Evolutionary conservation across 2,329 filamentous ascomycete species (phyloP), one percentile per base, ranked within the genome.

Genomic region (Fusarium annulatum): DNA sequence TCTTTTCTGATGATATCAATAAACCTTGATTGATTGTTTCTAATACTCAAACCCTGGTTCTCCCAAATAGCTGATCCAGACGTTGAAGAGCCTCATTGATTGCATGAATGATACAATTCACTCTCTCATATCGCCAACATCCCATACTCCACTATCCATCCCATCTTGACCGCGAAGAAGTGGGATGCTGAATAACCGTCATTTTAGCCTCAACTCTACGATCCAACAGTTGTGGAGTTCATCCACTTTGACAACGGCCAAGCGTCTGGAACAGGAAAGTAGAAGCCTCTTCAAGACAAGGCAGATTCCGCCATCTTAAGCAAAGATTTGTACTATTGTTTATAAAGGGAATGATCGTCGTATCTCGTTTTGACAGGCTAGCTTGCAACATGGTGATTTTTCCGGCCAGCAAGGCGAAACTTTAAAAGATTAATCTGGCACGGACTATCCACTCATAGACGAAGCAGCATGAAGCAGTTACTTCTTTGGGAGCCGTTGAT

Each of bases 171-270:
- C 11, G 34, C 8, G n/a, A 26, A 30, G 26, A 63, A 53, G 45
- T 61, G 61, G 61, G 61, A 63, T 64, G 33, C 51, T 59, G 53
- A 59, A 38, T 49, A 52, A 41, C 26, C 51, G 51, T 63, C 61
- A 38, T 48, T 58, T 34, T 58, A 61, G 49, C 48, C 28, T 45
- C 51, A 58, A 26, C 60, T 62, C 18, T 34, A 48, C 23, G 45
- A 59, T 48, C 30, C 28, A 52, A 26, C 18, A 41, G 41, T 67
- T 43, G 46, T 39, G 59, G 59, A 46, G 64, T 48, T 43, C 34
- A 61, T 38, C 56, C 61, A 49, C 46, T 34, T 19, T 36, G 26
- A 41, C 39, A 28, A 34, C 64, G 61, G 61, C 52, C 51, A 48
- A 66, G n/a, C 4, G 38, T 10, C 52, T 48, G 19, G 38, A 66